Base-by-base conservation (phyloP, 2,329 filamentous ascomycete species). In the Phaeophleospora eucalypticola region DNA sequence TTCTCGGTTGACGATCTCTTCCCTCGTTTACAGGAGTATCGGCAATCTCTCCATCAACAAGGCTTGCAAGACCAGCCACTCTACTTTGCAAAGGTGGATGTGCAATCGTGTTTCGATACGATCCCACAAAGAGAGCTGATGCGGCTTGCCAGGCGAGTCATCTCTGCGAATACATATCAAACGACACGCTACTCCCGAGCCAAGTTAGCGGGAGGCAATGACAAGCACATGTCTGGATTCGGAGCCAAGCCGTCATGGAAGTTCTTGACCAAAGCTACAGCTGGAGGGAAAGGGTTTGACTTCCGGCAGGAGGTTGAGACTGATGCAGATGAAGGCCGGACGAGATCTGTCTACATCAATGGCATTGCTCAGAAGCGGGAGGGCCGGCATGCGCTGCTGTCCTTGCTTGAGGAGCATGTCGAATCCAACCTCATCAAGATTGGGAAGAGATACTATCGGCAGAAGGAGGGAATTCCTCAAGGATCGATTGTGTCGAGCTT, bases 71-170 rank as follows among this genome's bases (percentile, higher is more conserved):
- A 68, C 0, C 59, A 63, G 7, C 73, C 67, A 3, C 68, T 96
- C 1, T 97, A 87, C 67, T 95, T 97, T 68, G 90, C 84, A 50
- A 98, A 98, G 65, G 75, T 95, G 10, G 93, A 98, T 62, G 90
- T 98, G 16, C 81, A 87, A 63, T 82, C 88, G 2, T 95, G 91
- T 58, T 98, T 96, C 64, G 93, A 98, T 66, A 95, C 87, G 0
- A 96, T 98, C 36, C 93, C 93, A 0, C 93, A 97, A 64, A 69
- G 78, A 19, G 80, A 81, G 1, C 73, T 97, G 15, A 62, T 96
- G 27, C 65, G 74, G 18, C 72, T 97, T 19, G 78, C 94, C 53
- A 70, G 75, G 35, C 63, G 66, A 54, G 48, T 82, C 62, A 43
- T 81, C 78, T 54, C 80, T 67, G 53, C 85, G 47, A 67, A 75